A percentile compares a stretch with the other conserved stretches of the same genome.
These are phyloP conservation scores for Euphorbia corollata DNA, from an alignment of 441 rosid species.

Conservation along the genomic window DNA sequence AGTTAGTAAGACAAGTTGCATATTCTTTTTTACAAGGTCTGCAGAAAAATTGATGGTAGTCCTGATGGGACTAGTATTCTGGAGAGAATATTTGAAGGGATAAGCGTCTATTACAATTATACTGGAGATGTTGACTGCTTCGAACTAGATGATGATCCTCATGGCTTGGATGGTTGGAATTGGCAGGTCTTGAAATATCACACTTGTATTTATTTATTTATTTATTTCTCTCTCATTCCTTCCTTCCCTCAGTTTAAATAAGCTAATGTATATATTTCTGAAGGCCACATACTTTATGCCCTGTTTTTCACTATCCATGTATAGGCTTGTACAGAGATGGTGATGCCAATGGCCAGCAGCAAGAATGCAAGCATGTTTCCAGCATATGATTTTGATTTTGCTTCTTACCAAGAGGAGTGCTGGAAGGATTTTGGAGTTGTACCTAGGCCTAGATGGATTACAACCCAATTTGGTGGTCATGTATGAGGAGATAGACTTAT, in stretches of 20 bases:
- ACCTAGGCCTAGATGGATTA: slow-evolving; percentile 76
- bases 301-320: slow-evolving; percentile 15
- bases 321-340: slow-evolving; percentile 91
- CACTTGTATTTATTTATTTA: background rate
- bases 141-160: slow-evolving; percentile 84
- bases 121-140: slow-evolving; percentile 63
- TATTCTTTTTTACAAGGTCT: slow-evolving; percentile 37
- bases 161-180: slow-evolving; percentile 80
- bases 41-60: slow-evolving; percentile 59
- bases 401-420: slow-evolving; percentile 57
- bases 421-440: slow-evolving; percentile 43
- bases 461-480: slow-evolving; percentile 76
- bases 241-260: background rate
- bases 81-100: slow-evolving; percentile 62
- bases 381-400: slow-evolving; percentile 46
- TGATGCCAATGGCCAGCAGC: slow-evolving; percentile 80
- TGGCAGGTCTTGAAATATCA: slow-evolving; percentile 55
- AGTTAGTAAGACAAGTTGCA: background rate
- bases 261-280: background rate
- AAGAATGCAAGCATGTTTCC: slow-evolving; percentile 57
- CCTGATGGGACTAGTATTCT: slow-evolving; percentile 41
- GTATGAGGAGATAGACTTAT: slow-evolving; percentile 34
- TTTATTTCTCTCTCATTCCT: background rate
- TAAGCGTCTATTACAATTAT: slow-evolving; percentile 64
- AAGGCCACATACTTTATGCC: background rate